Conservation (phyloP, 768 basidiomycete genomes). For the Trametes cubensis region DNA sequence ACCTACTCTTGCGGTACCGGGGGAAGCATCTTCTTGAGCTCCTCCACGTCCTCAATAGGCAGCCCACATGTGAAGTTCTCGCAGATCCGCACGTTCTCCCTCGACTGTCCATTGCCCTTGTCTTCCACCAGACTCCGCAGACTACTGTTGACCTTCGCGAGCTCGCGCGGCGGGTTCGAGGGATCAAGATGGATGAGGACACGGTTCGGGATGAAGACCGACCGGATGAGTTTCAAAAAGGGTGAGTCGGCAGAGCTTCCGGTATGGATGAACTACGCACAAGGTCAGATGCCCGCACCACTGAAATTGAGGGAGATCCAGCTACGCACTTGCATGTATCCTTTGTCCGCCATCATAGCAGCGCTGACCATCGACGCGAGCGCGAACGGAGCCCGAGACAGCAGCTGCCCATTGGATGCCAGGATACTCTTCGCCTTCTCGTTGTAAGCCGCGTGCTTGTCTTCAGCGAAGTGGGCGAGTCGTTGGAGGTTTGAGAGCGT, state of each 20-base stretch:
- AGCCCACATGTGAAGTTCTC: slow-evolving; percentile 32
- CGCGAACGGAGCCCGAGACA: slow-evolving; percentile 26
- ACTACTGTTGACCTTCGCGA: slow-evolving; percentile 27
- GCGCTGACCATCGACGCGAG: slow-evolving; percentile 29
- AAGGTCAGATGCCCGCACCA: background rate
- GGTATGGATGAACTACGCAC: slow-evolving; percentile 26
- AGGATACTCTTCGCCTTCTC: slow-evolving; percentile 30
- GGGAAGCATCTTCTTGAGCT: slow-evolving; percentile 22
- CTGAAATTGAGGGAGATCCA: background rate
- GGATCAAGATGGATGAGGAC: slow-evolving; percentile 31
- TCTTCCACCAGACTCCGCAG: slow-evolving; percentile 23
- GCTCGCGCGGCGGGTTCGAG: slow-evolving; percentile 22
- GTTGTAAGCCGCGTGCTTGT: slow-evolving; percentile 26
- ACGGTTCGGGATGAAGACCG: slow-evolving; percentile 27
- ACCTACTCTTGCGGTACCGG: background rate
- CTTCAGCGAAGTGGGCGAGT: slow-evolving; percentile 31
- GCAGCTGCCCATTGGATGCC: slow-evolving; percentile 27
- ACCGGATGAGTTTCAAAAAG: slow-evolving; percentile 21
- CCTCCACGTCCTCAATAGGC: slow-evolving; percentile 27
- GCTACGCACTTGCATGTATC: slow-evolving; percentile 27
- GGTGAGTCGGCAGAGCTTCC: slow-evolving; percentile 1
- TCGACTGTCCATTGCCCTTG: background rate
- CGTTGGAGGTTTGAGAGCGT: slow-evolving; percentile 34
- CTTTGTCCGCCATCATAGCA: slow-evolving; percentile 22
- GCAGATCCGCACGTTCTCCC: slow-evolving; percentile 30